Percentiles rank a stretch among this genome's conserved stretches.
Evolutionary conservation across 106 monocot genomes (phyloP).

Genomic region (Gastrodia elata): DNA sequence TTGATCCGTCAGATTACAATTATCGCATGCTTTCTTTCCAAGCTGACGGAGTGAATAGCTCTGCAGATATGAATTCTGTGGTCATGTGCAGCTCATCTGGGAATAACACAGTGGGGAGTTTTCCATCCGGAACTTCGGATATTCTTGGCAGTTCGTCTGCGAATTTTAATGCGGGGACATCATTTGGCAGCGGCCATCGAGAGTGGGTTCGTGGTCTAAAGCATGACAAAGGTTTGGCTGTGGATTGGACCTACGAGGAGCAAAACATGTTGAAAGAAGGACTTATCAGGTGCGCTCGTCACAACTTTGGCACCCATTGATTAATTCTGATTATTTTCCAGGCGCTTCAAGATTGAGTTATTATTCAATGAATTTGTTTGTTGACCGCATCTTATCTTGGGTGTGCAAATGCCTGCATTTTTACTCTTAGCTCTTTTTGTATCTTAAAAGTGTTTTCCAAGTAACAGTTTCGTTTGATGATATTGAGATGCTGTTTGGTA

Average conservation of each 20-base stretch:
- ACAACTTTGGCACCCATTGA: neutral
- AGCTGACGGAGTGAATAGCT: neutral
- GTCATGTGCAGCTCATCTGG: conserved; percentile 5
- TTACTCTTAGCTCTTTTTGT: too few species aligned
- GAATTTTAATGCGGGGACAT: conserved; percentile 1
- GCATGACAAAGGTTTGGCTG: conserved; percentile 10
- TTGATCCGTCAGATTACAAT: conserved; percentile 6
- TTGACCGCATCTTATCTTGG: neutral
- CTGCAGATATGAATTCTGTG: neutral
- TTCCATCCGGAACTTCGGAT: neutral
- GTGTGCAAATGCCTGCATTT: neutral
- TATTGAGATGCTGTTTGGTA: neutral
- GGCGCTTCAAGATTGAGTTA: neutral
- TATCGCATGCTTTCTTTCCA: conserved; percentile 17
- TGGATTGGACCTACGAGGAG: conserved; percentile 19
- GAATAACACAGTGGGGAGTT: neutral
- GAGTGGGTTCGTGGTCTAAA: conserved; percentile 6
- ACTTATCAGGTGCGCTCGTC: conserved; percentile 15
- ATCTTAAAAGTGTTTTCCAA: neutral
- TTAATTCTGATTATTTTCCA: neutral
- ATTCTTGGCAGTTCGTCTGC: neutral
- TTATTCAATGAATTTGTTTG: neutral
- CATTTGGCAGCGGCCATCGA: neutral
- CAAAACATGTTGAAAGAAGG: conserved; percentile 12
- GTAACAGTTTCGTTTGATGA: neutral